Evolutionary conservation across 2,329 filamentous ascomycete species (phyloP).

Genomic region (Monilinia aucupariae): DNA sequence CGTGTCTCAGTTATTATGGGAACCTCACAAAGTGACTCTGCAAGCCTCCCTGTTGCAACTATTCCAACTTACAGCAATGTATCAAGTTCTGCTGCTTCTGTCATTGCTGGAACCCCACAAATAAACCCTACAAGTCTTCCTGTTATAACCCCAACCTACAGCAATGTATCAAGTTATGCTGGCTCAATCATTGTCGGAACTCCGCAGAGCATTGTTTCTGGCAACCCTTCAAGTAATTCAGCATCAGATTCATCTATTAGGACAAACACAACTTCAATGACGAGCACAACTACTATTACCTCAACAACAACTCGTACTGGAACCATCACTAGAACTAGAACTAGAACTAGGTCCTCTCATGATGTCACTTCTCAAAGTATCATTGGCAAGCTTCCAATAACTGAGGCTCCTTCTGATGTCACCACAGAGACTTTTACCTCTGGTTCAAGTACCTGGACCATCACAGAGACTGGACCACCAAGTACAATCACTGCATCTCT

Average conservation of each 20-base stretch:
- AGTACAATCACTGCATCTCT: slow-evolving; percentile 10
- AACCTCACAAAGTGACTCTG: neutral
- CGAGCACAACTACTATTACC: slow-evolving; percentile 3
- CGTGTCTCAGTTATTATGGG: neutral
- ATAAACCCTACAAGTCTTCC: neutral
- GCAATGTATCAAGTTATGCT: neutral
- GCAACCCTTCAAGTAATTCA: neutral
- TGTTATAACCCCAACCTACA: neutral
- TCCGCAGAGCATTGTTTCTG: neutral
- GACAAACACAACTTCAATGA: neutral
- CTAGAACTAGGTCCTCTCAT: neutral
- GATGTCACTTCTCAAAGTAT: slow-evolving; percentile 7
- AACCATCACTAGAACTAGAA: neutral
- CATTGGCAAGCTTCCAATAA: slow-evolving; percentile 1
- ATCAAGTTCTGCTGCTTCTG: neutral
- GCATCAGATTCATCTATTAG: neutral
- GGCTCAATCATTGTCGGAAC: neutral
- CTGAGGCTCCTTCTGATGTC: neutral
- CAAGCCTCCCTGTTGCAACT: neutral
- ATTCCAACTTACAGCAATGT: neutral
- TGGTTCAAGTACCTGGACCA: slow-evolving; percentile 8
- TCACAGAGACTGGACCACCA: slow-evolving; percentile 7
- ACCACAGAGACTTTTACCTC: slow-evolving; percentile 8
- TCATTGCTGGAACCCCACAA: neutral
- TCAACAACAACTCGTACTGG: slow-evolving; percentile 3